These are phyloP conservation scores for Stemphylium vesicarium DNA, from an alignment of 2,329 filamentous ascomycete genomes.

Conservation along the genomic window DNA sequence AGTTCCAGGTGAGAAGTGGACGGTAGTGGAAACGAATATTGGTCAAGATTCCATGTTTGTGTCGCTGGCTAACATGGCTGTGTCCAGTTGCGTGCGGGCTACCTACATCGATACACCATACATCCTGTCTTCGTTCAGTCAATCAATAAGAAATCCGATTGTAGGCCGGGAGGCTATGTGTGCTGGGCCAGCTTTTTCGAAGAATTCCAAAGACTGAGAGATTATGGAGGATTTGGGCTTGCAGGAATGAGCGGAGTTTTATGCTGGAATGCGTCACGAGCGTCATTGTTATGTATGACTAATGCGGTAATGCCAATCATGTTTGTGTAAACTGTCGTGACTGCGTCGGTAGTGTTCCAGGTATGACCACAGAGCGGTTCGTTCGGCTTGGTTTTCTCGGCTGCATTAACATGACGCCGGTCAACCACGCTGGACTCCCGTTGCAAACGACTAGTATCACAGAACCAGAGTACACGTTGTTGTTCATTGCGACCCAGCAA, in stretches of 20 bases:
- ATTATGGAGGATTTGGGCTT: background rate
- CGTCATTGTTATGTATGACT: background rate
- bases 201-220: background rate
- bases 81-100: background rate
- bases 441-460: slow-evolving; percentile 4
- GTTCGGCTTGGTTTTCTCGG: background rate
- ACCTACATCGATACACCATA: background rate
- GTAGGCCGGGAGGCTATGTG: background rate
- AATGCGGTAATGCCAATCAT: background rate
- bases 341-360: too few relatives aligned
- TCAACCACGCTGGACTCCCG: background rate
- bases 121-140: background rate
- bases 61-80: background rate
- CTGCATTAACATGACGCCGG: background rate
- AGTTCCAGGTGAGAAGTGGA: slow-evolving; percentile 44
- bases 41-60: background rate
- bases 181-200: background rate
- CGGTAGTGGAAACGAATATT: slow-evolving; percentile 12
- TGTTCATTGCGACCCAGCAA: slow-evolving; percentile 41
- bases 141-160: background rate
- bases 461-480: slow-evolving; percentile 9
- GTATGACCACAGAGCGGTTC: background rate
- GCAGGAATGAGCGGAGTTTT: background rate
- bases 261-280: background rate
- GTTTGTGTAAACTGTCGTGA: background rate